Base-by-base conservation (phyloP, 805 yeast genomes). In the Priceomyces haplophilus region DNA sequence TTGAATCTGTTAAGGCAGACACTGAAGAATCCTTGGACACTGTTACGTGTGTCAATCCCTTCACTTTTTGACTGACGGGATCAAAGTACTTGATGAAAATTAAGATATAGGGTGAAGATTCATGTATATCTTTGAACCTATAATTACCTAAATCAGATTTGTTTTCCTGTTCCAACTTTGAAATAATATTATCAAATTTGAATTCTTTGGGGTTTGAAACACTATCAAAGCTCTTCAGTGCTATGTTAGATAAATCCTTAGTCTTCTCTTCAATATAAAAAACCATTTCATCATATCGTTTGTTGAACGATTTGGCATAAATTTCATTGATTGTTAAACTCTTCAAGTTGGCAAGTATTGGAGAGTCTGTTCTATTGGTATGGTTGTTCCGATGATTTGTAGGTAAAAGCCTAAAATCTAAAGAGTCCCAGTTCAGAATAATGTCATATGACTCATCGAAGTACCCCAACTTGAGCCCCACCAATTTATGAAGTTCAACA, bases 31-130 rank as follows among this genome's bases (percentile, higher is more conserved):
- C 75, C 40, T 73, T 73, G 10, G 73, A 60, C 1, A 85, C 80
- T 15, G 72, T 61, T 3, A 72, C 58, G 52, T 86, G 85, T 0
- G 86, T 76, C 15, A 85, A 62, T 1, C 96, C 95, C n/a, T 58
- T 62, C n/a, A 88, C 57, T 4, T 69, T 58, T 56, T 80, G 84
- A 0, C 62, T 52, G 3, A 58, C 55, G 1, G 72, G 73, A 54
- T 88, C 90, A 62, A 84, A 88, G 48, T 73, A 73, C 59, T 89
- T 88, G 39, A 88, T 51, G 50, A 83, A 79, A 7, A 65, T 40
- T 48, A 65, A 50, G 5, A 62, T 58, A 34, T 54, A 43, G 8
- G 51, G 33, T 6, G 58, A 52, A 36, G 53, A 47, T n/a, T 59
- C 59, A 21, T 23, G 34, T 24, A 53, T 47, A 25, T 51, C 44